A percentile compares a stretch with the other conserved stretches of the same genome.
Evolutionary conservation across 495 filamentous ascomycete genomes (phyloP).

Genomic region (Parathielavia appendiculata): DNA sequence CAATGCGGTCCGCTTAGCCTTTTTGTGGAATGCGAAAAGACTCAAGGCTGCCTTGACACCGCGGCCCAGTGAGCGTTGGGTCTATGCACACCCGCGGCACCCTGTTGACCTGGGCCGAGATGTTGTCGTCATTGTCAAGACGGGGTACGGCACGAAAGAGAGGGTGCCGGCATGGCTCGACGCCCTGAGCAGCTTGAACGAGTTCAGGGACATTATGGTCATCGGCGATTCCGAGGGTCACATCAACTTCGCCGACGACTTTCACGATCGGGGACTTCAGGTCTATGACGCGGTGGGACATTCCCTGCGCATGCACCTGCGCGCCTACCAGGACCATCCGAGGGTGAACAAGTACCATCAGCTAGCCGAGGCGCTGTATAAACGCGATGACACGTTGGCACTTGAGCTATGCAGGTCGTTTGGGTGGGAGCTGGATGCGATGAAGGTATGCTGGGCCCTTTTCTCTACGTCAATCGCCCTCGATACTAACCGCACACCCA

Average conservation of each 20-base stretch:
- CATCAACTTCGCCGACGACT: constrained; percentile 14
- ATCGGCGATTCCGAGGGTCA: constrained; percentile 36
- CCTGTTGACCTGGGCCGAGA: constrained; percentile 34
- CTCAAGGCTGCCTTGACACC: background rate
- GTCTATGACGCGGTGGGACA: constrained; percentile 35
- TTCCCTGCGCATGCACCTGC: constrained; percentile 24
- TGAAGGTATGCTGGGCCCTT: constrained; percentile 36
- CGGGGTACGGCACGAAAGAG: constrained; percentile 40
- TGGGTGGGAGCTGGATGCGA: constrained; percentile 47
- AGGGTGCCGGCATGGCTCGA: constrained; percentile 37
- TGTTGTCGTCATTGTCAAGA: constrained; percentile 42
- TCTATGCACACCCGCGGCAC: constrained; percentile 17
- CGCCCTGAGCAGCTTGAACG: constrained; percentile 26
- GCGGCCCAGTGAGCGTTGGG: constrained; percentile 20
- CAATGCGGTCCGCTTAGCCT: constrained; percentile 19
- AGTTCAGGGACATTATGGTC: constrained; percentile 35
- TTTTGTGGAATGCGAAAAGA: constrained; percentile 20
- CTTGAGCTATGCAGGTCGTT: constrained; percentile 31
- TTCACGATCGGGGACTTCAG: constrained; percentile 26
- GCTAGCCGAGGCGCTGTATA: constrained; percentile 33
- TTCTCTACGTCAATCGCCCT: background rate
- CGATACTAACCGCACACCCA: background rate
- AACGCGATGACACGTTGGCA: constrained; percentile 34
- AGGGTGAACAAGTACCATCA: constrained; percentile 36
- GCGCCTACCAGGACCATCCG: constrained; percentile 19